Conservation (phyloP, 805 yeast genomes). For the Saccharomycopsis fodiens region DNA sequence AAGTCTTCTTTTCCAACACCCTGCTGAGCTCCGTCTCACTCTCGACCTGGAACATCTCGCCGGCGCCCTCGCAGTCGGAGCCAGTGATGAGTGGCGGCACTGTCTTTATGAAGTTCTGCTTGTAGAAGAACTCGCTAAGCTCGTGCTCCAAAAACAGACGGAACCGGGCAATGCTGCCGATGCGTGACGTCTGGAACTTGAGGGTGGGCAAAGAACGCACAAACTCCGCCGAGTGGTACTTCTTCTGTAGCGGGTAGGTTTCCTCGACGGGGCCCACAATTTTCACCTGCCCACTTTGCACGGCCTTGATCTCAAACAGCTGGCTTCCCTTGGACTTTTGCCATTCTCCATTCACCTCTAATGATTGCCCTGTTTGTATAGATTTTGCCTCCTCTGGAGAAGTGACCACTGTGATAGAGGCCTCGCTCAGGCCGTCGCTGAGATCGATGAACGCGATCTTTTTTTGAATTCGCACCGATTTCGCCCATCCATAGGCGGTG, state of each 20-base stretch:
- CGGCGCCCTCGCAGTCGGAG: slow-evolving; percentile 97
- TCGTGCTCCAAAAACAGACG: slow-evolving; percentile 58
- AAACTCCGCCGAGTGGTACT: slow-evolving; percentile 55
- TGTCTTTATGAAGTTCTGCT: slow-evolving; percentile 56
- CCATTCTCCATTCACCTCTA: slow-evolving; percentile 39
- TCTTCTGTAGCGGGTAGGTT: slow-evolving; percentile 78
- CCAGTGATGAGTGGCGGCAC: slow-evolving; percentile 83
- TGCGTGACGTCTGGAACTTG: slow-evolving; percentile 64
- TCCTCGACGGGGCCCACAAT: slow-evolving; percentile 57
- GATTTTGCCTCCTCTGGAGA: slow-evolving; percentile 29
- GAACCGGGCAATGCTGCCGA: slow-evolving; percentile 61
- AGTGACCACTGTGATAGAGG: slow-evolving; percentile 45
- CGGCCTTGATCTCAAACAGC: slow-evolving; percentile 39
- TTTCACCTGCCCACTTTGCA: slow-evolving; percentile 28
- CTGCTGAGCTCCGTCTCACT: slow-evolving; percentile 29
- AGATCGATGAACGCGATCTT: slow-evolving; percentile 75
- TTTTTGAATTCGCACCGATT: slow-evolving; percentile 63
- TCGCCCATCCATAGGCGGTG: slow-evolving; percentile 56
- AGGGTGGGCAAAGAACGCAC: slow-evolving; percentile 68
- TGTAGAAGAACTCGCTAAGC: slow-evolving; percentile 47
- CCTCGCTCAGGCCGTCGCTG: slow-evolving; percentile 63
- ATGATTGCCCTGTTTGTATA: slow-evolving; percentile 41
- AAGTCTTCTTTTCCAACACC: slow-evolving; percentile 8
- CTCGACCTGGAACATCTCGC: slow-evolving; percentile 69
- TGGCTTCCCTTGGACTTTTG: slow-evolving; percentile 42